Evolutionary conservation across 768 basidiomycete genomes (phyloP).

Genomic region (Panus rudis): DNA sequence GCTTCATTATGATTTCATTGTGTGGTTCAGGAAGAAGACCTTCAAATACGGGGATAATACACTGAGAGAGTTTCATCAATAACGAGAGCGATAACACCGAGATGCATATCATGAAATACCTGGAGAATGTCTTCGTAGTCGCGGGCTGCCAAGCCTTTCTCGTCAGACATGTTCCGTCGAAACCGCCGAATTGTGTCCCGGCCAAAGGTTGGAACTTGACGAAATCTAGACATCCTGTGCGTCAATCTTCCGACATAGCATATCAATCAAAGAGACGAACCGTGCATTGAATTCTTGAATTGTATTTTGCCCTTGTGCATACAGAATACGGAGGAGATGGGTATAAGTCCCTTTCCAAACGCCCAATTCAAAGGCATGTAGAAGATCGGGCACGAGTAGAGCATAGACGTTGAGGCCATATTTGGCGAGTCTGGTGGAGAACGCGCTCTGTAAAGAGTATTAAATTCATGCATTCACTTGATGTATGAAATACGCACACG

Average conservation of each 20-base stretch:
- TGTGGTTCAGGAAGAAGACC: constrained; percentile 17
- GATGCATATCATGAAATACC: background rate
- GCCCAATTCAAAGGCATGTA: constrained; percentile 28
- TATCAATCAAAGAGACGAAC: constrained; percentile 6
- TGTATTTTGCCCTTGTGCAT: background rate
- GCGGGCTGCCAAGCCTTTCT: constrained; percentile 6
- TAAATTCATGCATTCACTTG: background rate
- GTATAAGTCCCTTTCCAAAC: constrained; percentile 23
- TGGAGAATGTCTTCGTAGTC: constrained; percentile 10
- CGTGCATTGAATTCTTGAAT: constrained; percentile 10
- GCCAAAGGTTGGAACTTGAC: constrained; percentile 20
- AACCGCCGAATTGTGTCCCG: constrained; percentile 2
- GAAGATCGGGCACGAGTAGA: constrained; percentile 22
- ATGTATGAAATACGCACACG: constrained; percentile 11
- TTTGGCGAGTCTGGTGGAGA: constrained; percentile 11
- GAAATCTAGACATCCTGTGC: no score
- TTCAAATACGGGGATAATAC: constrained; percentile 19
- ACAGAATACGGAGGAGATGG: constrained; percentile 22
- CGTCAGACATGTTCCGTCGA: constrained; percentile 1
- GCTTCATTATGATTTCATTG: constrained; percentile 20
- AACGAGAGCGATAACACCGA: background rate
- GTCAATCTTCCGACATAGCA: no score
- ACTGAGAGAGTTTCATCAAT: constrained; percentile 8
- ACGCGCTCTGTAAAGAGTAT: constrained; percentile 21
- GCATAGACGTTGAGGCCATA: constrained; percentile 17